phyloP scores from a whole-genome alignment of 106 monocot species.

The Posidonia australis region DNA sequence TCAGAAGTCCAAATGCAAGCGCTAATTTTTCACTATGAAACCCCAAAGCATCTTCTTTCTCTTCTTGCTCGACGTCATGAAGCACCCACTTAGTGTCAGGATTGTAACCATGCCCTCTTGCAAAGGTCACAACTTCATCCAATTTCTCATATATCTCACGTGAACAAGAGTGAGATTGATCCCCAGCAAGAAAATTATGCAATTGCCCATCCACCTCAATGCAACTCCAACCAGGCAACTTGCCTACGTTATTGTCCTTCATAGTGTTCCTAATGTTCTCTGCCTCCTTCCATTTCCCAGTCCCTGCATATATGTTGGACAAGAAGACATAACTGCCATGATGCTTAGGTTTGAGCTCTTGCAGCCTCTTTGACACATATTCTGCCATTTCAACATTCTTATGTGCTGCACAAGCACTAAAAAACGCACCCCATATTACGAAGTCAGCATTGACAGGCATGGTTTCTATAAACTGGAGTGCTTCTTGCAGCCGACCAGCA shows the following conservation, averaged over 20 bases:
- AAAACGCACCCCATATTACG: conserved; percentile 78
- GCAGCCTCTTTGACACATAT: conserved; percentile 43
- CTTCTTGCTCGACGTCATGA: conserved; percentile 7
- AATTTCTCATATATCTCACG: not conserved
- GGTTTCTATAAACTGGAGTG: conserved; percentile 33
- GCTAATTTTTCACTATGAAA: conserved; percentile 3
- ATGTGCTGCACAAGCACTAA: conserved; percentile 41
- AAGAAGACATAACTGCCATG: conserved; percentile 65
- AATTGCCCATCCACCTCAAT: conserved; percentile 4
- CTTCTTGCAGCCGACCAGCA: conserved; percentile 57
- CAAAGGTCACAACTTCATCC: not conserved
- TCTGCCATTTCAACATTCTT: conserved; percentile 53
- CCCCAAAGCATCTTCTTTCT: conserved; percentile 1
- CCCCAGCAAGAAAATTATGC: conserved; percentile 8
- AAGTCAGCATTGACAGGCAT: conserved; percentile 68
- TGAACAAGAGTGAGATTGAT: conserved; percentile 1
- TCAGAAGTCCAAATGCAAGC: conserved; percentile 4
- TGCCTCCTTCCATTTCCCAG: conserved; percentile 47
- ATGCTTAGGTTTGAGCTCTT: conserved; percentile 66
- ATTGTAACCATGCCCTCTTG: not conserved
- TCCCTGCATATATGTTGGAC: conserved; percentile 57
- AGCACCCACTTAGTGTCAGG: conserved; percentile 1
- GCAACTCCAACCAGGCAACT: conserved; percentile 21
- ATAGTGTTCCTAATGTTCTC: conserved; percentile 50
- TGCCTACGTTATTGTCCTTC: conserved; percentile 46